These are phyloP conservation scores for Andrographis paniculata DNA, from an alignment of 305 asterid species.

Conservation along the genomic window DNA sequence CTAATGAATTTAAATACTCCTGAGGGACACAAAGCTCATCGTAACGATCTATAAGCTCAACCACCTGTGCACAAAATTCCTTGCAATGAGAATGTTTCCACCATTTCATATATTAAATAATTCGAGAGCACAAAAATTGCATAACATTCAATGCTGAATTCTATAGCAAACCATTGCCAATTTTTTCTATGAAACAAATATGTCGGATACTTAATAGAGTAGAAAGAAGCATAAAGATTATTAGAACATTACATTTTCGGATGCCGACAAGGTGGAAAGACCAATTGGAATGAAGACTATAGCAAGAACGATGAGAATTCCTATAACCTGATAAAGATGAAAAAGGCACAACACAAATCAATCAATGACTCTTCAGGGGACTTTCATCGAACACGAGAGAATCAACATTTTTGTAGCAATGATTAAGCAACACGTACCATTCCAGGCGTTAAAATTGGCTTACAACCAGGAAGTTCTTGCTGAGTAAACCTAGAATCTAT, in stretches of 20 bases:
- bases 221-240: neutral
- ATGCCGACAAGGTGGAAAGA: conserved; percentile 54
- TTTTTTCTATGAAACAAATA: no score
- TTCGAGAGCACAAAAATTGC: no score
- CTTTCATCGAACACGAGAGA: neutral
- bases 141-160: no score
- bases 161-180: no score
- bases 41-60: conserved; percentile 64
- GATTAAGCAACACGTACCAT: conserved; percentile 37
- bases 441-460: conserved; percentile 83
- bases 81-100: neutral
- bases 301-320: conserved; percentile 49
- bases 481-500: conserved; percentile 87
- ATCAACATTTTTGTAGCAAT: conserved; percentile 3
- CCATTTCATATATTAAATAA: neutral
- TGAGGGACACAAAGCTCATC: conserved; percentile 57
- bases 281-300: conserved; percentile 72
- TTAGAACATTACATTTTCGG: conserved; percentile 40
- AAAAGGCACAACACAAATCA: neutral
- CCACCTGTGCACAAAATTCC: conserved; percentile 40
- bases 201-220: no score
- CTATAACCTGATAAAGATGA: conserved; percentile 40
- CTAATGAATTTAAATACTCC: conserved; percentile 6
- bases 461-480: conserved; percentile 93
- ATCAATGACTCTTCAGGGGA: neutral